Percentiles rank a stretch among this genome's conserved stretches.
phyloP scores from a whole-genome alignment of 1,284 basidiomycete genomes.

The Tremellales sp. region DNA sequence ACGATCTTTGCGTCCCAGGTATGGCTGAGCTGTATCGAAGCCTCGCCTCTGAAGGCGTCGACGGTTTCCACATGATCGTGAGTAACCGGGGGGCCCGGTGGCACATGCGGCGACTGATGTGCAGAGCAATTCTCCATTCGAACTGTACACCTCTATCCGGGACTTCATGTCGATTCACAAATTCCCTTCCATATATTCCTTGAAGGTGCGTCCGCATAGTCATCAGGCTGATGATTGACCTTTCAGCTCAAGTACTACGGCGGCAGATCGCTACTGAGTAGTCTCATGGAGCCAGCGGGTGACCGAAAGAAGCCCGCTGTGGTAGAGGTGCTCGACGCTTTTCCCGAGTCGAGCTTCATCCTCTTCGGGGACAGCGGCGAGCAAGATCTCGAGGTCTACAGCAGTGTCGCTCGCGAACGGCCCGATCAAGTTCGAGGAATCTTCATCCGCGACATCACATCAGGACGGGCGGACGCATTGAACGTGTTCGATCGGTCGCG shows the following conservation, averaged over 20 bases:
- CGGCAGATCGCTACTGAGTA: slow-evolving; percentile 71
- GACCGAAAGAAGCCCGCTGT: slow-evolving; percentile 75
- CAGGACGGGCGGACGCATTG: slow-evolving; percentile 13
- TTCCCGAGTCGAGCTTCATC: slow-evolving; percentile 69
- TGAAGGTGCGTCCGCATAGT: slow-evolving; percentile 37
- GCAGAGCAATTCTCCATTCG: slow-evolving; percentile 20
- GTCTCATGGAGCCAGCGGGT: slow-evolving; percentile 65
- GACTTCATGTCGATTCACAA: slow-evolving; percentile 70
- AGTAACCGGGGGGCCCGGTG: slow-evolving; percentile 41
- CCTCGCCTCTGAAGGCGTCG: slow-evolving; percentile 62
- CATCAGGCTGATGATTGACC: slow-evolving; percentile 49
- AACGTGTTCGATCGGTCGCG: not conserved
- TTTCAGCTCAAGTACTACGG: slow-evolving; percentile 73
- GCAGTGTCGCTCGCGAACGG: slow-evolving; percentile 63
- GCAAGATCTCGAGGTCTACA: slow-evolving; percentile 81
- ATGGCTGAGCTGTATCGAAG: slow-evolving; percentile 77
- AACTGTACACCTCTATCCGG: slow-evolving; percentile 53
- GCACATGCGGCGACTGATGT: not conserved
- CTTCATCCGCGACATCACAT: slow-evolving; percentile 69
- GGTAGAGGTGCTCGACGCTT: slow-evolving; percentile 66
- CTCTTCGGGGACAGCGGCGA: slow-evolving; percentile 84
- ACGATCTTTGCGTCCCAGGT: slow-evolving; percentile 73
- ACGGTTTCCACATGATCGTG: slow-evolving; percentile 80
- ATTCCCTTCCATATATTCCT: slow-evolving; percentile 26
- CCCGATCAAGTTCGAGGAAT: slow-evolving; percentile 59